These are phyloP conservation scores for Lachancea nothofagi DNA, from an alignment of 805 yeast genomes.

Conservation along the genomic window DNA sequence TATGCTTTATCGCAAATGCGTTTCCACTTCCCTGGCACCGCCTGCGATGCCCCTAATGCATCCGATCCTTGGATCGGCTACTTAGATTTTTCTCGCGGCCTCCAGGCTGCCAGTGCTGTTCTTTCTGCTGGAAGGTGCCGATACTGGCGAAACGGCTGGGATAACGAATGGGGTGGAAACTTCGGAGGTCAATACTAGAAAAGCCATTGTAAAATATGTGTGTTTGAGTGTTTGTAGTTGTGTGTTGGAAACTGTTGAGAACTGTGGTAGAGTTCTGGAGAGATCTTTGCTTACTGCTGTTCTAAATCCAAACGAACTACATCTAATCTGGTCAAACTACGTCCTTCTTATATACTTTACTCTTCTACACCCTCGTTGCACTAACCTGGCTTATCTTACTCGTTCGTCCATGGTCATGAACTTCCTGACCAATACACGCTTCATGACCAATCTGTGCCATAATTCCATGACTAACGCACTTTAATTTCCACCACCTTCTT, in stretches of 20 bases:
- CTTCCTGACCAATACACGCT: constrained; percentile 1
- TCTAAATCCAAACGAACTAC: neutral
- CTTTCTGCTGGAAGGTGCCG: constrained; percentile 33
- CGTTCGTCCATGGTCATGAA: neutral
- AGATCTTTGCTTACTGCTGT: neutral
- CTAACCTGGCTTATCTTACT: neutral
- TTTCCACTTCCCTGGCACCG: constrained; percentile 1
- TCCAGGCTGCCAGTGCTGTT: constrained; percentile 21
- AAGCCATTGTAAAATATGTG: constrained; percentile 27
- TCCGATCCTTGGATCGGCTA: no score
- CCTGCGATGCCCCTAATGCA: constrained; percentile 4
- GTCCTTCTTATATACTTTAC: constrained; percentile 3
- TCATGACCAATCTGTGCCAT: no score
- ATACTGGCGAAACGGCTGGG: constrained; percentile 56
- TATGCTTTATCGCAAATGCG: no score
- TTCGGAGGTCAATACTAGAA: constrained; percentile 52
- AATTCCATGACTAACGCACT: no score
- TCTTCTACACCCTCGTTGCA: no score
- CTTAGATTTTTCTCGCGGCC: constrained; percentile 9
- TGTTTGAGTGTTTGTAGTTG: constrained; percentile 11
- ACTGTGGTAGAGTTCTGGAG: neutral
- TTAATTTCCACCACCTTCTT: no score
- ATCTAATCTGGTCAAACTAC: neutral
- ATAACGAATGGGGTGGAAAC: constrained; percentile 59
- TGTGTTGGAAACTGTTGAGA: constrained; percentile 7